phyloP scores from a whole-genome alignment of 2,329 filamentous ascomycete species.

The Diaporthe sp. region DNA sequence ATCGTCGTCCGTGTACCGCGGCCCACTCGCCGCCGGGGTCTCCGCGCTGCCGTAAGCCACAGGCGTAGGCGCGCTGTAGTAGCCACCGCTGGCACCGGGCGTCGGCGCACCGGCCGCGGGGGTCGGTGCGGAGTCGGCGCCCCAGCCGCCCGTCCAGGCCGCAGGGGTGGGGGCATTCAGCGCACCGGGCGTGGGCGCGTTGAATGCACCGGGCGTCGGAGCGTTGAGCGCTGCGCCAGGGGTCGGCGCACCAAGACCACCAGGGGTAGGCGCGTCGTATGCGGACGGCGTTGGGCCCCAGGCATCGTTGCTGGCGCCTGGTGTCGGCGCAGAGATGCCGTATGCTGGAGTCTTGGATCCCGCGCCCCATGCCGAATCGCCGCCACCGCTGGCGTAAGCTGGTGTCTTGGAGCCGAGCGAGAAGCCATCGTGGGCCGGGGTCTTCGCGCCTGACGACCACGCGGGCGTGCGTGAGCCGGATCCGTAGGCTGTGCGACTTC shows the following conservation, averaged over 20 bases:
- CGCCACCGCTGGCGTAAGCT: slow-evolving; percentile 64
- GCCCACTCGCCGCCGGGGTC: slow-evolving; percentile 72
- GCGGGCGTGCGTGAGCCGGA: slow-evolving; percentile 78
- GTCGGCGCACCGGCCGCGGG: slow-evolving; percentile 77
- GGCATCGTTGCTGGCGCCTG: slow-evolving; percentile 69
- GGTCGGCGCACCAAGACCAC: slow-evolving; percentile 70
- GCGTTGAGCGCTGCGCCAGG: slow-evolving; percentile 72
- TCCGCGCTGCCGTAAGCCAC: slow-evolving; percentile 70
- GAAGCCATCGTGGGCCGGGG: slow-evolving; percentile 74
- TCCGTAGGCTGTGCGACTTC: slow-evolving; percentile 83
- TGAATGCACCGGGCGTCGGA: slow-evolving; percentile 77
- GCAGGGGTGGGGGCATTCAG: slow-evolving; percentile 78
- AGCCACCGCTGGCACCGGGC: slow-evolving; percentile 72
- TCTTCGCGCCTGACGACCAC: slow-evolving; percentile 84
- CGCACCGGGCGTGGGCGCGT: slow-evolving; percentile 73
- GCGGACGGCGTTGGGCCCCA: slow-evolving; percentile 66
- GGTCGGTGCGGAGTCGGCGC: slow-evolving; percentile 74
- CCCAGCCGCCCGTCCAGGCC: slow-evolving; percentile 71
- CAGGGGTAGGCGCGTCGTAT: slow-evolving; percentile 80
- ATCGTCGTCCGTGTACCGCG: slow-evolving; percentile 67
- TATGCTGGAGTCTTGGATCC: slow-evolving; percentile 86
- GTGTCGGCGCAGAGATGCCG: slow-evolving; percentile 69
- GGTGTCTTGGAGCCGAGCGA: slow-evolving; percentile 77
- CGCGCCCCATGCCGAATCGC: slow-evolving; percentile 70
- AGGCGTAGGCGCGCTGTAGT: slow-evolving; percentile 74